Percentiles rank a stretch among this genome's conserved stretches.
phyloP scores from a whole-genome alignment of 2,329 filamentous ascomycete genomes.

The Xylariaceae sp. region DNA sequence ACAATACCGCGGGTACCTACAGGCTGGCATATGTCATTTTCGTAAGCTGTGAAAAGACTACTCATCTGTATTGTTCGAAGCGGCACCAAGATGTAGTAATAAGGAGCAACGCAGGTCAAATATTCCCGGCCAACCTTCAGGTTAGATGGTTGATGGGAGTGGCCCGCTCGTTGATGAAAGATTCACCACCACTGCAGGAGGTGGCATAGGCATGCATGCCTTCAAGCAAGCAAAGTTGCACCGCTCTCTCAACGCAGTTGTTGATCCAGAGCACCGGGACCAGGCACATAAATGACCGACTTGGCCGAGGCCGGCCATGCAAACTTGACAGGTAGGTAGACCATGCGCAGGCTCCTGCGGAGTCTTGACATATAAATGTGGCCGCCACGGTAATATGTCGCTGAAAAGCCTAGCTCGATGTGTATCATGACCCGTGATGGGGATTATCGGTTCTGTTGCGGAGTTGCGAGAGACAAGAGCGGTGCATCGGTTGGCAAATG shows the following conservation, averaged over 20 bases:
- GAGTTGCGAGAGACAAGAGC: neutral
- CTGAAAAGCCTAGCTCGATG: neutral
- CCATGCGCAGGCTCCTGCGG: neutral
- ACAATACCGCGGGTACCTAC: neutral
- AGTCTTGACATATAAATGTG: neutral
- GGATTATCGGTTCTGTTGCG: neutral
- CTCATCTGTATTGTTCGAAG: slow-evolving; percentile 8
- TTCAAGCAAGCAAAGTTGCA: slow-evolving; percentile 1
- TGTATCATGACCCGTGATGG: neutral
- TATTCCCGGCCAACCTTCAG: neutral
- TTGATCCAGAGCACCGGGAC: slow-evolving; percentile 17
- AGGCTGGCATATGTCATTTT: neutral
- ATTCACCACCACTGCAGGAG: neutral
- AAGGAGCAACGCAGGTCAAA: slow-evolving; percentile 2
- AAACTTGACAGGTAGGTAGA: neutral
- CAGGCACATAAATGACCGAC: slow-evolving; percentile 3
- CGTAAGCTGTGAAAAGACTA: slow-evolving; percentile 3
- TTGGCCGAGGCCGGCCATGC: slow-evolving; percentile 2
- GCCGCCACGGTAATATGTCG: neutral
- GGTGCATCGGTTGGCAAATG: neutral
- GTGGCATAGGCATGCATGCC: slow-evolving; percentile 1
- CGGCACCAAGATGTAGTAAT: slow-evolving; percentile 9
- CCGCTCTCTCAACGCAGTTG: slow-evolving; percentile 6
- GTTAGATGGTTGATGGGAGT: neutral
- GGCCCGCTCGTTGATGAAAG: neutral